A percentile compares a stretch with the other conserved stretches of the same genome.
Conservation (phyloP, 2,329 filamentous ascomycete species). For the Pyrenophora seminiperda region DNA sequence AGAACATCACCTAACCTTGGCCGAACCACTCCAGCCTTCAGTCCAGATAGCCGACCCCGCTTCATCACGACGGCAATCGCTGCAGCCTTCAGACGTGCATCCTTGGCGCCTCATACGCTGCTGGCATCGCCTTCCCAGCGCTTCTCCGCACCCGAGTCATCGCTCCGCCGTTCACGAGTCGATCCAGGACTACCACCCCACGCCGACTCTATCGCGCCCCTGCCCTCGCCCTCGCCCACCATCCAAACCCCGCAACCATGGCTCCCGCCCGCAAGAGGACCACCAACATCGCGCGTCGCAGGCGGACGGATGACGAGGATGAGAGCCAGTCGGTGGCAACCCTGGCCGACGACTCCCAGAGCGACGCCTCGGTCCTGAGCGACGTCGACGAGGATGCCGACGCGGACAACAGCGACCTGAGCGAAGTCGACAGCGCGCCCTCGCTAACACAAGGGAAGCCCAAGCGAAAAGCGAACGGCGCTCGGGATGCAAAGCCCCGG, state of each 20-base stretch:
- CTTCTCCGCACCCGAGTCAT: conserved; percentile 31
- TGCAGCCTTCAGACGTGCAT: conserved; percentile 26
- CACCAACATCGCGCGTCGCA: conserved; percentile 44
- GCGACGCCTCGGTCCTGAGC: conserved; percentile 63
- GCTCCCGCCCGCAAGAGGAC: conserved; percentile 45
- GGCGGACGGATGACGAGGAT: conserved; percentile 49
- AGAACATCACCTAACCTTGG: conserved; percentile 30
- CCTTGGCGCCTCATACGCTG: conserved; percentile 18
- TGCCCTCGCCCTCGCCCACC: conserved; percentile 15
- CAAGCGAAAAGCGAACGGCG: conserved; percentile 47
- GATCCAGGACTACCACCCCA: conserved; percentile 30
- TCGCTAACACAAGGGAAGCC: conserved; percentile 44
- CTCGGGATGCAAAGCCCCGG: conserved; percentile 39
- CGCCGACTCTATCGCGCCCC: conserved; percentile 23
- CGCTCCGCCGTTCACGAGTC: conserved; percentile 27
- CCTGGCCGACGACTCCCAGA: conserved; percentile 66
- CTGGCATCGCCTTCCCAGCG: conserved; percentile 23
- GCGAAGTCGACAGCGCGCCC: conserved; percentile 55
- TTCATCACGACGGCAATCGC: conserved; percentile 37
- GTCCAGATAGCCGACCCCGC: conserved; percentile 21
- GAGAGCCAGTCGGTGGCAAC: conserved; percentile 52
- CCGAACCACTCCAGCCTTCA: conserved; percentile 28
- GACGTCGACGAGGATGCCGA: conserved; percentile 64
- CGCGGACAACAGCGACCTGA: conserved; percentile 63
- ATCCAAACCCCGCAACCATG: conserved; percentile 36